These are phyloP conservation scores for Beauveria scarabaeidicola DNA, from an alignment of 2,329 filamentous ascomycete genomes.

Conservation along the genomic window DNA sequence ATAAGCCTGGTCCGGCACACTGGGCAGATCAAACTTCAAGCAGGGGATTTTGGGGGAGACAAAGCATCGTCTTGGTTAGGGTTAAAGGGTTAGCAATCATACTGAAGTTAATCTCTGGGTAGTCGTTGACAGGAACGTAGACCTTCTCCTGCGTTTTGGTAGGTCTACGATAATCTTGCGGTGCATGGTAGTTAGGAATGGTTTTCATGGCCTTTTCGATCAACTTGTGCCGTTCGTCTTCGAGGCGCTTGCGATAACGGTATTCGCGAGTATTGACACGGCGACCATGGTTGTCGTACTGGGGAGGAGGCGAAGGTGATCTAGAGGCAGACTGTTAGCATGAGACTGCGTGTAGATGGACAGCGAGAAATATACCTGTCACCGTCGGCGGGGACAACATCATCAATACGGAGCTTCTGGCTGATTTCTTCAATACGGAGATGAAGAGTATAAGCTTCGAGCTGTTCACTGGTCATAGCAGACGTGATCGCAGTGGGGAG, in stretches of 20 bases:
- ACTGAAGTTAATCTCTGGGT: slow-evolving; percentile 99
- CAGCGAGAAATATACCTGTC: slow-evolving; percentile 60
- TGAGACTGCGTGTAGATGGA: slow-evolving; percentile 1
- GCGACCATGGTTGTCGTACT: slow-evolving; percentile 98
- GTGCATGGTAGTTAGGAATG: slow-evolving; percentile 98
- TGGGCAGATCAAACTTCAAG: slow-evolving; percentile 35
- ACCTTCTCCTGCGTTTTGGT: slow-evolving; percentile 99
- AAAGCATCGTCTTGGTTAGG: slow-evolving; percentile 47
- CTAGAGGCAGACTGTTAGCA: slow-evolving; percentile 35
- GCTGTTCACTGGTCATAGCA: slow-evolving; percentile 96
- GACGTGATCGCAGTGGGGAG: slow-evolving; percentile 92
- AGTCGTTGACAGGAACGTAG: slow-evolving; percentile 99
- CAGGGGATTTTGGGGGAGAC: slow-evolving; percentile 14
- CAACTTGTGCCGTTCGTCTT: slow-evolving; percentile 97
- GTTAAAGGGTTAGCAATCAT: slow-evolving; percentile 99
- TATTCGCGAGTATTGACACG: slow-evolving; percentile 99
- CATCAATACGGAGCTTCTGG: slow-evolving; percentile 97
- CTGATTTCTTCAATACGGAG: slow-evolving; percentile 98
- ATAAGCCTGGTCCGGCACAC: slow-evolving; percentile 18
- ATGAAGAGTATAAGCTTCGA: slow-evolving; percentile 94
- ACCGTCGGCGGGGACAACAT: slow-evolving; percentile 93
- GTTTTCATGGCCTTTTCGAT: slow-evolving; percentile 99
- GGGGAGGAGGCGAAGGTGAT: slow-evolving; percentile 88
- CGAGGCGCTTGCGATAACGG: slow-evolving; percentile 93
- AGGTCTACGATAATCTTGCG: slow-evolving; percentile 94